Evolutionary conservation across 2,329 filamentous ascomycete genomes (phyloP).

Genomic region (Aspergillus fumigatiaffinis): DNA sequence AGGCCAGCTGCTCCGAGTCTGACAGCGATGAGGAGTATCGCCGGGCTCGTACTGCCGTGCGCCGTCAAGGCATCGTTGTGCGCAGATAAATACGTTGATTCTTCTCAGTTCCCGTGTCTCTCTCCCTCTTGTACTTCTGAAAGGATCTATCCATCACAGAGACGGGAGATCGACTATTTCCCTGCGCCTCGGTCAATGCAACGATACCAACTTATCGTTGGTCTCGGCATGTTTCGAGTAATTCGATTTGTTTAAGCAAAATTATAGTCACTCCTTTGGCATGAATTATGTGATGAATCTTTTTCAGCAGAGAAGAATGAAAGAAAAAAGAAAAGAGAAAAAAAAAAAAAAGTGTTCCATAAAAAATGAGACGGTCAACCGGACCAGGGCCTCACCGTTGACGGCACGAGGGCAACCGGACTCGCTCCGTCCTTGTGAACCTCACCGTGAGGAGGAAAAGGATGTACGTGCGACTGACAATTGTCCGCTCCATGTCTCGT

Average conservation of each 20-base stretch:
- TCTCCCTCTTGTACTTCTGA: neutral
- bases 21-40: slow-evolving; percentile 39
- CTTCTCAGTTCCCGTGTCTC: neutral
- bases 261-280: slow-evolving; percentile 17
- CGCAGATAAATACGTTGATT: slow-evolving; percentile 28
- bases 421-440: slow-evolving; percentile 9
- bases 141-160: neutral
- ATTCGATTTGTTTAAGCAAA: slow-evolving; percentile 4
- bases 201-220: neutral
- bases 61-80: slow-evolving; percentile 38
- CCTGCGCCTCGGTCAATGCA: neutral
- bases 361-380: slow-evolving; percentile 6
- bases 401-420: slow-evolving; percentile 11
- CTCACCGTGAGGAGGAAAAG: neutral
- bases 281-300: neutral
- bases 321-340: neutral
- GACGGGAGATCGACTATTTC: neutral
- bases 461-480: neutral
- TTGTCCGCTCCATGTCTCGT: neutral
- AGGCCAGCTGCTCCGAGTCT: slow-evolving; percentile 64
- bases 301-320: neutral
- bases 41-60: slow-evolving; percentile 30
- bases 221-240: neutral
- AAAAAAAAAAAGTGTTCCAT: neutral
- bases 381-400: slow-evolving; percentile 2